phyloP scores from a whole-genome alignment of 805 yeast genomes.

The Kluyveromyces wickerhamii region DNA sequence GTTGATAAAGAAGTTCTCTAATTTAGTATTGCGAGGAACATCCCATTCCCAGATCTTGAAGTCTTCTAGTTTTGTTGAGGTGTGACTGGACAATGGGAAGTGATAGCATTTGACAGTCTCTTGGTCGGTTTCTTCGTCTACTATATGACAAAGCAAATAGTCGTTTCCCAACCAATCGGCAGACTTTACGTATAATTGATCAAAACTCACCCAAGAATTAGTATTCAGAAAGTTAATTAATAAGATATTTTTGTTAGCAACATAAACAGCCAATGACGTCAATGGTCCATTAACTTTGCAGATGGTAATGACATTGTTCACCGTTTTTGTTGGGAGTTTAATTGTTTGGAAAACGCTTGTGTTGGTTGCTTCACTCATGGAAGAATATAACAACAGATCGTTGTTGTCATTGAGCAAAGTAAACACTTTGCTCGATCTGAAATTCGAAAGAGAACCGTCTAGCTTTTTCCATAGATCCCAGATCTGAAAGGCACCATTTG shows the following conservation, averaged over 20 bases:
- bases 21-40: conserved; percentile 11
- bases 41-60: conserved; percentile 23
- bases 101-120: conserved; percentile 19
- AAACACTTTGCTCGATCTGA: conserved; percentile 16
- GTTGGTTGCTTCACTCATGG: conserved; percentile 16
- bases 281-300: conserved; percentile 18
- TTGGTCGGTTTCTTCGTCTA: conserved; percentile 15
- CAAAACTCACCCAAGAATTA: conserved; percentile 23
- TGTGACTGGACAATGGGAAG: conserved; percentile 17
- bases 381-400: conserved; percentile 24
- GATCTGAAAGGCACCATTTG: conserved; percentile 18
- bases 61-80: conserved; percentile 12
- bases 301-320: conserved; percentile 23
- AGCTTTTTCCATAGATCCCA: conserved; percentile 26
- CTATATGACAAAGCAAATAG: conserved; percentile 22
- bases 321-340: conserved; percentile 26
- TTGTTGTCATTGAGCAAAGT: conserved; percentile 21
- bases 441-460: conserved; percentile 15
- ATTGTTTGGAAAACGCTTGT: conserved; percentile 19
- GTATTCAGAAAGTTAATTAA: conserved; percentile 24
- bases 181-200: conserved; percentile 18
- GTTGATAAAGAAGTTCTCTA: conserved; percentile 18
- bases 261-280: conserved; percentile 21
- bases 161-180: conserved; percentile 28
- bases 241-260: conserved; percentile 27